Base-by-base conservation (phyloP, 306 rosid genomes). In the Begonia peltatifolia region DNA sequence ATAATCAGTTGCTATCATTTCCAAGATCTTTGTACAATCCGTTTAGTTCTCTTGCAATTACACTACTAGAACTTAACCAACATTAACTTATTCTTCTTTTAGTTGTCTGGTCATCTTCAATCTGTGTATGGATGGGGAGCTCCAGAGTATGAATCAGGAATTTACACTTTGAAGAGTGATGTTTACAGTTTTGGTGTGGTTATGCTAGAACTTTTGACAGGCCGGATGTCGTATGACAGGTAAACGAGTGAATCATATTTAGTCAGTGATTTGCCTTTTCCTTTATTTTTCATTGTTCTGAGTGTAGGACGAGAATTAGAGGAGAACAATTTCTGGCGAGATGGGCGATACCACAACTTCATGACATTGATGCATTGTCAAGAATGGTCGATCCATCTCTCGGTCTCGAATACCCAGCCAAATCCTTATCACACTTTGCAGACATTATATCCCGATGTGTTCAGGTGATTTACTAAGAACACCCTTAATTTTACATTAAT, bases 311-410 rank as follows among this genome's bases (percentile, higher is more conserved):
- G 6, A 77, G 87, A 41, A 57, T n/a, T 47, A 82, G 96, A 18
- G 94, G 87, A 14, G 99, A 92, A 69, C 99, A 92, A 52, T 79
- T 71, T 73, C 69, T 92, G 56, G 96, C 71, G 20, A 76, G 99
- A 74, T 92, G 99, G 99, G 99, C 99, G 46, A 73, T 79, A 43
- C 80, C 96, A 9, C 87, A 79, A 73, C 96, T 92, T 58, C 99
- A 92, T 62, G 99, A 92, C 76, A 92, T 92, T 14, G 99, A 70
- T 65, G 99, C 99, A 54, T 71, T 92, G 60, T 78, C 96, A 35
- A 79, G 79, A 41, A 92, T 92, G 99, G 96, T 92, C 6, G 99
- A 92, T 75, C 88, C 99, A 71, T 76, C 84, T 57, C 83, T 92
- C 50, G 64, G 69, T 14, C 80, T 84, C 69, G 61, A 59, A 1